Base-by-base conservation (phyloP, 306 rosid species). In the Quercus robur region DNA sequence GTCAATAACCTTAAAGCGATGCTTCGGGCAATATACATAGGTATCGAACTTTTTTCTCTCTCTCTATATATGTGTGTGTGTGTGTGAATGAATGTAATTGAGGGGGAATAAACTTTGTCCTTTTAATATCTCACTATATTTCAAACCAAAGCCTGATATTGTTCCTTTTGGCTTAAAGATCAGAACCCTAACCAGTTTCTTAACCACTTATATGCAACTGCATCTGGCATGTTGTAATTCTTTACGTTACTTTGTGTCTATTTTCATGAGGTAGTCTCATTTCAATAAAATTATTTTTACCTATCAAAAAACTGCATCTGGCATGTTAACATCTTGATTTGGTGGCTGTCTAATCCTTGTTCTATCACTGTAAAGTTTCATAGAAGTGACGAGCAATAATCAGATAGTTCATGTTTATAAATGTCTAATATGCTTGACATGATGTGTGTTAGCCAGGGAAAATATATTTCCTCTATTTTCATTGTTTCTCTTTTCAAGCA, bases 1-100 rank as follows among this genome's bases (percentile, higher is more conserved):
- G 87, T 91, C 81, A 86, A 62, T 80, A 91, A 95, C 84, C 89
- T 95, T 17, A 90, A 93, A 84, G 98, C 99, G 0, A 93, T 95
- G 99, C 99, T 95, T 82, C 97, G 94, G 56, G 99, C 99, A 54
- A 95, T 95, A 85, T 95, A 91, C 81, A 95, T 95, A 49, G 99
- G 99, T 95, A 68, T 12, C 35, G 1, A 13, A 38, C n/a, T 58
- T 6, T 35, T 74, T 26, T 61, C 70, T 35, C 41, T 35, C 46
- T 38, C 0, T 7, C 0, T 7, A 0, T 38, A 7, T 38, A 2
- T 38, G 0, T 38, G 0, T 8, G 1, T 15, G 5, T 18, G 64
- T 58, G 41, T 62, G 18, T 4, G 9, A 4, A 5, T 7, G 38
- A 14, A 26, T 15, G 28, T 62, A 62, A 62, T 26, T 26, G n/a